A percentile compares a stretch with the other conserved stretches of the same genome.
Conservation (phyloP, 108 stramenopile species). For the Stephanodiscus minutulus region DNA sequence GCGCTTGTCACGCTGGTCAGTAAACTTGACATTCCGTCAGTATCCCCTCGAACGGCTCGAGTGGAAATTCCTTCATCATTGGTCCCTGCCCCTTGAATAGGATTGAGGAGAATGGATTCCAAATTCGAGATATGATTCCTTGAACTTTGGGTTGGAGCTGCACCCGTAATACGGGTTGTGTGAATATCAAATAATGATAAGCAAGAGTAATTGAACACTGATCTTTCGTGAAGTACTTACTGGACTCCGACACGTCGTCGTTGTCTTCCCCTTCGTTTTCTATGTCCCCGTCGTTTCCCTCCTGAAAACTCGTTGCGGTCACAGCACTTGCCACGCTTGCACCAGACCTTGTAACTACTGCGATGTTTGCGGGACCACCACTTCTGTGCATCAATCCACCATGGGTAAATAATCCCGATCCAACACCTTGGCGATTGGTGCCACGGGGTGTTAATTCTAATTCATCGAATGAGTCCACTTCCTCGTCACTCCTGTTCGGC, state of each 20-base stretch:
- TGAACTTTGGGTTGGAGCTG: constrained; percentile 37
- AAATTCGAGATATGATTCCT: constrained; percentile 48
- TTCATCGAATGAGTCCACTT: constrained; percentile 47
- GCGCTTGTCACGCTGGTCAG: constrained; percentile 52
- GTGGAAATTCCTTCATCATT: constrained; percentile 54
- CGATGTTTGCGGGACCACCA: constrained; percentile 53
- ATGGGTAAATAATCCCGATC: constrained; percentile 23
- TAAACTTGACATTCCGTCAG: constrained; percentile 57
- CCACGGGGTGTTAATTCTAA: constrained; percentile 44
- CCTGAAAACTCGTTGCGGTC: constrained; percentile 55
- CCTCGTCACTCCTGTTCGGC: constrained; percentile 43
- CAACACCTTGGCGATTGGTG: constrained; percentile 25
- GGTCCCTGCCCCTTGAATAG: constrained; percentile 26
- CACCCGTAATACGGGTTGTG: background rate
- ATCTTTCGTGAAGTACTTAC: constrained; percentile 21
- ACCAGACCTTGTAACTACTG: constrained; percentile 56
- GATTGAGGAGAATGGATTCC: constrained; percentile 59
- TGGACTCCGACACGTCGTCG: constrained; percentile 46
- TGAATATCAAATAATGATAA: background rate
- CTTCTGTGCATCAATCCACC: constrained; percentile 14
- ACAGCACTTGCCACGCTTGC: constrained; percentile 59
- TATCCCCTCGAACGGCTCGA: constrained; percentile 46
- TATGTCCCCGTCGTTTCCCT: constrained; percentile 47
- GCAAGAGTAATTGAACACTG: background rate
- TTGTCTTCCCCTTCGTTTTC: constrained; percentile 48